phyloP scores from a whole-genome alignment of 495 filamentous ascomycete genomes.

The Trichocladium uniseriatum region DNA sequence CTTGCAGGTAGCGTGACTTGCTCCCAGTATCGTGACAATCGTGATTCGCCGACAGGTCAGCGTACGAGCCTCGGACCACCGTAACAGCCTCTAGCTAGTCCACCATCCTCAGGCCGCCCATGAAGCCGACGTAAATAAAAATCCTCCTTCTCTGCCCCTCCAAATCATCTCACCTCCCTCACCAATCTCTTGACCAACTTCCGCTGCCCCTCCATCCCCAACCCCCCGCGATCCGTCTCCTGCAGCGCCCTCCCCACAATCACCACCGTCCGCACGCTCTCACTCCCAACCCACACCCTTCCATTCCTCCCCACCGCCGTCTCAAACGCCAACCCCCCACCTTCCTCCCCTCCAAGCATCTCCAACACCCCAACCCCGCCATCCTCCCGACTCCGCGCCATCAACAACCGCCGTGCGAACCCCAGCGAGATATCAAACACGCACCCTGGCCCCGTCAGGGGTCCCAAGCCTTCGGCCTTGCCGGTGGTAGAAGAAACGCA shows the following conservation, averaged over 20 bases:
- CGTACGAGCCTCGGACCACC: too few relatives aligned
- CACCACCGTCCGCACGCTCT: conserved; percentile 54
- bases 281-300: conserved; percentile 78
- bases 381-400: conserved; percentile 53
- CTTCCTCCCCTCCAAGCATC: conserved; percentile 60
- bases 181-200: conserved; percentile 63
- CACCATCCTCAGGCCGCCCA: too few relatives aligned
- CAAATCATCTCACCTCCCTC: conserved; percentile 33
- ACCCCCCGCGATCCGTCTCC: conserved; percentile 59
- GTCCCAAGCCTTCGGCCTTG: conserved; percentile 80
- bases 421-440: conserved; percentile 70
- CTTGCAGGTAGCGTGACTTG: too few relatives aligned
- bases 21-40: too few relatives aligned
- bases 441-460: conserved; percentile 70
- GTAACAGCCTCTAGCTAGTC: too few relatives aligned
- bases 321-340: conserved; percentile 63
- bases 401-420: conserved; percentile 68
- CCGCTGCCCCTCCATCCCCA: conserved; percentile 65
- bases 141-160: background rate
- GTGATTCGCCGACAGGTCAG: too few relatives aligned
- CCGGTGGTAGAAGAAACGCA: conserved; percentile 81
- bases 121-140: too few relatives aligned
- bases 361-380: conserved; percentile 68
- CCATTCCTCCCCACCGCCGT: conserved; percentile 92
- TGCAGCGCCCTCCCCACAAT: conserved; percentile 71